Conservation (phyloP, 371 early-diverging fungal genomes). For the Fennellomyces sp. region DNA sequence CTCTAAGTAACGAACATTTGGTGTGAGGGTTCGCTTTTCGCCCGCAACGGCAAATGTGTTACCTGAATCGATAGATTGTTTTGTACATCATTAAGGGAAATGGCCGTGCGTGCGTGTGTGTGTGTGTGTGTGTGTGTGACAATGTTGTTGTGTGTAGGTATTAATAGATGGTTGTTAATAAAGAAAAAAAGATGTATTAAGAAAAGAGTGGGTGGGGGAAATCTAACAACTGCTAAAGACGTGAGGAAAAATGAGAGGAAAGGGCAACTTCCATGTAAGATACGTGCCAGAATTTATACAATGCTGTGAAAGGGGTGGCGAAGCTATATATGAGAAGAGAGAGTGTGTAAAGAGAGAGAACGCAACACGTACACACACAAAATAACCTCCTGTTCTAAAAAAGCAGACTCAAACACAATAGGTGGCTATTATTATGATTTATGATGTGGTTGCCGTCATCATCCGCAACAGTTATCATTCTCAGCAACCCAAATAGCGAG, state of each 20-base stretch:
- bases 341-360: neutral
- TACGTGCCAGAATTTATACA: conserved; percentile 10
- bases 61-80: conserved; percentile 35
- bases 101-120: neutral
- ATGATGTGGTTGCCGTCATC: neutral
- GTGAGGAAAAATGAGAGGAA: conserved; percentile 14
- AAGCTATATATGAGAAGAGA: conserved; percentile 2
- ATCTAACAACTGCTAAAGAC: neutral
- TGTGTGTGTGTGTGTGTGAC: neutral
- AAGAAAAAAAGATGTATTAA: conserved; percentile 1
- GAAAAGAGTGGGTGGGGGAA: conserved; percentile 11
- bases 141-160: conserved; percentile 2
- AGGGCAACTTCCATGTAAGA: neutral
- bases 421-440: neutral
- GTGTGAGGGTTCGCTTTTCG: too few relatives aligned
- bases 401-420: conserved; percentile 1
- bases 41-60: too few relatives aligned
- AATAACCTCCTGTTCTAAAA: neutral
- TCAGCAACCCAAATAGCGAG: neutral
- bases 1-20: conserved; percentile 24
- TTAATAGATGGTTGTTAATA: neutral
- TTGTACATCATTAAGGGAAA: conserved; percentile 30
- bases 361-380: neutral
- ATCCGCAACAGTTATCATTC: neutral
- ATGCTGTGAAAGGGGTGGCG: conserved; percentile 16